These are phyloP conservation scores for Xylariaceae sp. DNA, from an alignment of 2,329 filamentous ascomycete species.

Conservation along the genomic window DNA sequence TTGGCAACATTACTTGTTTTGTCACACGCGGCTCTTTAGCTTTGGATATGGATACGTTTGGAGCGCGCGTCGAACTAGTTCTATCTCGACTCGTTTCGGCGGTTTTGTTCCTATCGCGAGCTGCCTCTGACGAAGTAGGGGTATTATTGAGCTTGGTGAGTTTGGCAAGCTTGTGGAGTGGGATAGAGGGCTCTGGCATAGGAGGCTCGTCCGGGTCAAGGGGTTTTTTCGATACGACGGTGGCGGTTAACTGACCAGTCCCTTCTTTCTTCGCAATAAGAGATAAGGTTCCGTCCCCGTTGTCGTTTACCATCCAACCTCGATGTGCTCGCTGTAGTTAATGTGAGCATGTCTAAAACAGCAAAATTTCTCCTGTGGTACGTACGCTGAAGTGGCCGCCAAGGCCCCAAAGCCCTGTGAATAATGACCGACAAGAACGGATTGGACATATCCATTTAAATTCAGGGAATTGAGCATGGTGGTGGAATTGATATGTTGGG, in stretches of 20 bases:
- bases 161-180: not conserved
- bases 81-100: not conserved
- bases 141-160: not conserved
- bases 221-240: slow-evolving; percentile 31
- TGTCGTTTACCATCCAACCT: slow-evolving; percentile 41
- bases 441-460: slow-evolving; percentile 41
- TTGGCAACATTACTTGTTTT: not conserved
- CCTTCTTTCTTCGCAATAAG: slow-evolving; percentile 22
- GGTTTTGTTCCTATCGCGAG: not conserved
- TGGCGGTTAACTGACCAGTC: not conserved
- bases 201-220: slow-evolving; percentile 24
- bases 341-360: slow-evolving; percentile 2
- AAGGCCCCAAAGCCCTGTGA: slow-evolving; percentile 23
- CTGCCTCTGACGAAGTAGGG: not conserved
- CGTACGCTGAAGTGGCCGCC: slow-evolving; percentile 29
- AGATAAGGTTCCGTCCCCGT: slow-evolving; percentile 44
- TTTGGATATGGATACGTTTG: not conserved
- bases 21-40: not conserved
- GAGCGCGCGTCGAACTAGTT: not conserved
- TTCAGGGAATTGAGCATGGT: slow-evolving; percentile 22
- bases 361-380: not conserved
- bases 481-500: slow-evolving; percentile 34
- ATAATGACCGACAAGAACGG: slow-evolving; percentile 39
- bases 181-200: slow-evolving; percentile 18
- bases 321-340: slow-evolving; percentile 21